Percentiles rank a stretch among this genome's conserved stretches.
phyloP scores from a whole-genome alignment of 2,329 filamentous ascomycete species.

The Sclerotinia glacialis region DNA sequence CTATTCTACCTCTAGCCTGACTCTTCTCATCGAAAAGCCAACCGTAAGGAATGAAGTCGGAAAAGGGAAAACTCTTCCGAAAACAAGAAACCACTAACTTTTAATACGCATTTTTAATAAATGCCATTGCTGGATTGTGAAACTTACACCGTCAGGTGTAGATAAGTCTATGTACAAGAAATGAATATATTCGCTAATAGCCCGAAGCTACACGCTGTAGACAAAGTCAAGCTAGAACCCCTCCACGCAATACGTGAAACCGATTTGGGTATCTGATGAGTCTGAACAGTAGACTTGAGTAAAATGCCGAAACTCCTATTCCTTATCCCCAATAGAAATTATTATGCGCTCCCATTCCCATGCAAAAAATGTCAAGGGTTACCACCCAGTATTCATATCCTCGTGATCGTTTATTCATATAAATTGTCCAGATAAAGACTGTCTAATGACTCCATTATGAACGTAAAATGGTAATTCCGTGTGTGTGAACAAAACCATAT shows the following conservation, averaged over 20 bases:
- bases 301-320: conserved; percentile 8
- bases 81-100: background rate
- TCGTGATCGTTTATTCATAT: background rate
- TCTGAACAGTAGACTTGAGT: background rate
- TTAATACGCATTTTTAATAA: background rate
- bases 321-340: background rate
- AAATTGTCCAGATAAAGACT: background rate
- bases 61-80: too few species aligned
- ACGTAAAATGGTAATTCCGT: background rate
- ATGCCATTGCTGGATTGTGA: background rate
- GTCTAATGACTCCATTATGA: background rate
- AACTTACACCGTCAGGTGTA: background rate
- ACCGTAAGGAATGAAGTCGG: too few species aligned
- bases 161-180: conserved; percentile 6
- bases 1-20: too few species aligned
- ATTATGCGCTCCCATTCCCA: conserved; percentile 6
- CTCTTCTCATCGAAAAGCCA: too few species aligned
- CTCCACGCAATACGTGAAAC: background rate
- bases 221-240: background rate
- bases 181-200: background rate
- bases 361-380: background rate
- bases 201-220: background rate
- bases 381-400: background rate
- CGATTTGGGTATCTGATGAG: conserved; percentile 14
- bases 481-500: background rate